These are phyloP conservation scores for Pichia exigua DNA, from an alignment of 805 yeast species.

Conservation along the genomic window DNA sequence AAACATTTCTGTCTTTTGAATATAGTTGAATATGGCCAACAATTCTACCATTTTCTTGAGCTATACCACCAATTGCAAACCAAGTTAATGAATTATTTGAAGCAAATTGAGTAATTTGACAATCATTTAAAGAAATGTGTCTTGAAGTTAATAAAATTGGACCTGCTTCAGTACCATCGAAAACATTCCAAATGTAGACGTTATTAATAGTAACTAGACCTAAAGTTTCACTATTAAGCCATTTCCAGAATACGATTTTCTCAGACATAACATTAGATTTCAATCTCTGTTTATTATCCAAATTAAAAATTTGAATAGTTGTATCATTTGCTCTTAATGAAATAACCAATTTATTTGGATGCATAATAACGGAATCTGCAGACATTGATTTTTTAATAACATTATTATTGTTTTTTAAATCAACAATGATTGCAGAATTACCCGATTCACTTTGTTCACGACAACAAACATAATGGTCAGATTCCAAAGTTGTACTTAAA, in stretches of 20 bases:
- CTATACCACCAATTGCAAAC: conserved; percentile 93
- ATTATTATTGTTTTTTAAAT: conserved; percentile 68
- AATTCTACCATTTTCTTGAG: conserved; percentile 87
- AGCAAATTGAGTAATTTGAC: conserved; percentile 87
- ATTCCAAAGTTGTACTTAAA: conserved; percentile 89
- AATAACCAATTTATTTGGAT: conserved; percentile 81
- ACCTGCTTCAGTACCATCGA: conserved; percentile 73
- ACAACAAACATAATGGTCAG: conserved; percentile 82
- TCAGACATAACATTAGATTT: conserved; percentile 80
- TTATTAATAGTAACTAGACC: conserved; percentile 80
- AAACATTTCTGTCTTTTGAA: conserved; percentile 80
- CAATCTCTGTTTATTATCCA: conserved; percentile 79
- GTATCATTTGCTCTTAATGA: conserved; percentile 95
- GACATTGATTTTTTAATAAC: conserved; percentile 88
- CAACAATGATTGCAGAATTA: conserved; percentile 91
- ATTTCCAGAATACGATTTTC: conserved; percentile 92
- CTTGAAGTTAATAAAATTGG: conserved; percentile 78
- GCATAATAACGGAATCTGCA: conserved; percentile 97
- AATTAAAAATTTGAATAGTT: conserved; percentile 87
- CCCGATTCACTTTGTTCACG: conserved; percentile 58
- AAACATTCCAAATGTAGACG: conserved; percentile 74
- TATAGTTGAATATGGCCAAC: conserved; percentile 94
- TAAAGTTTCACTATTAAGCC: conserved; percentile 67
- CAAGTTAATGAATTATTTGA: conserved; percentile 76
- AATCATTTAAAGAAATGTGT: conserved; percentile 67